These are phyloP conservation scores for Vaccinium corymbosum DNA, from an alignment of 148 eudicot genomes.

Conservation along the genomic window DNA sequence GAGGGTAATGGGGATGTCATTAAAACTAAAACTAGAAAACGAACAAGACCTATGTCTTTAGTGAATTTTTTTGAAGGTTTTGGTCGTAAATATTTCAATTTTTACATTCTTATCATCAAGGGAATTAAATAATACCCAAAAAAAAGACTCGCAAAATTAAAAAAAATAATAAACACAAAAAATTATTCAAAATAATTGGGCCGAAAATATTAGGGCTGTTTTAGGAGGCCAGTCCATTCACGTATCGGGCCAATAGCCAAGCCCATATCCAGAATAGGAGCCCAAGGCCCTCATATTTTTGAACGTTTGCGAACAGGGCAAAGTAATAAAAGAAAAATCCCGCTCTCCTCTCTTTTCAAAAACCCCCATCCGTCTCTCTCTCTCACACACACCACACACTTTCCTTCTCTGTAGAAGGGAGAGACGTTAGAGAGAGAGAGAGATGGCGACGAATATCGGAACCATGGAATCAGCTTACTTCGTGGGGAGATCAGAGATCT, in stretches of 20 bases:
- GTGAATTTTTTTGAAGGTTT: too few relatives aligned
- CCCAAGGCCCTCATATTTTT: not conserved
- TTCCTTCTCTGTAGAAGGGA: not conserved
- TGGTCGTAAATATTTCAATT: too few relatives aligned
- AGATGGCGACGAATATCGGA: slow-evolving; percentile 70
- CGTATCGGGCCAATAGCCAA: not conserved
- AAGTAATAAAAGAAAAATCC: not conserved
- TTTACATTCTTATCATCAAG: too few relatives aligned
- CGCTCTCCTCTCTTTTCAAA: slow-evolving; percentile 13
- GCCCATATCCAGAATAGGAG: not conserved
- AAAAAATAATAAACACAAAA: too few relatives aligned
- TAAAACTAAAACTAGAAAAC: too few relatives aligned
- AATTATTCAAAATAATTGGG: too few relatives aligned
- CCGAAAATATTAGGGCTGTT: not conserved
- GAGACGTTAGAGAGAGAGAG: not conserved
- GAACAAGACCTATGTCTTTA: too few relatives aligned
- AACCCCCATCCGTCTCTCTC: not conserved
- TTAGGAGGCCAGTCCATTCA: not conserved
- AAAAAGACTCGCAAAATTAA: too few relatives aligned
- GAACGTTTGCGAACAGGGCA: not conserved
- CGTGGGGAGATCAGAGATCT: slow-evolving; percentile 88
- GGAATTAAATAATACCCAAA: too few relatives aligned
- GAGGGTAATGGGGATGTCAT: too few relatives aligned
- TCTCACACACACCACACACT: not conserved
- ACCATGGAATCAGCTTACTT: slow-evolving; percentile 92